phyloP scores from a whole-genome alignment of 768 basidiomycete genomes.

The Serendipita vermifera region DNA sequence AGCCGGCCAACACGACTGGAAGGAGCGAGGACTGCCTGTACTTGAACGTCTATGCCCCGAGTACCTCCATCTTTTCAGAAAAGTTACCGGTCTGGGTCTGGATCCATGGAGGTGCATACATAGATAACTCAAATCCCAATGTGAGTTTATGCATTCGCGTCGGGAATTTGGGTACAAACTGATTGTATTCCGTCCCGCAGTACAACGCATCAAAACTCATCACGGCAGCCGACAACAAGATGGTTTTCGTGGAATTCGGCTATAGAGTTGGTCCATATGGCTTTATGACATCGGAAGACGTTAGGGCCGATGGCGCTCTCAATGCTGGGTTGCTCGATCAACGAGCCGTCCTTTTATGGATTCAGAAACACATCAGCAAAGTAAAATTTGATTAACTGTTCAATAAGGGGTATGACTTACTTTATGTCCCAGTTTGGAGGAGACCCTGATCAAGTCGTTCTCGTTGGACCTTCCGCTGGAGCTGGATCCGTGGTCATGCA shows the following conservation, averaged over 20 bases:
- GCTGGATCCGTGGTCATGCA: slow-evolving; percentile 15
- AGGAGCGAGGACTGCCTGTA: slow-evolving; percentile 16
- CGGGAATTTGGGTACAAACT: background rate
- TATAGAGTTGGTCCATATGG: slow-evolving; percentile 14
- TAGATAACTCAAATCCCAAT: slow-evolving; percentile 11
- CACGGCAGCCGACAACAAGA: slow-evolving; percentile 12
- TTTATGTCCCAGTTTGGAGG: slow-evolving; percentile 16
- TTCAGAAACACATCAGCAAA: no score
- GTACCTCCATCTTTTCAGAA: slow-evolving; percentile 7
- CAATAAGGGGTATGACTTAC: no score
- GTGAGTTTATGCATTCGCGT: background rate
- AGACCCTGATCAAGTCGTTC: slow-evolving; percentile 15
- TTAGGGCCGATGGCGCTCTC: no score
- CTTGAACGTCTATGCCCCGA: slow-evolving; percentile 15
- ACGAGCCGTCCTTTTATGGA: no score
- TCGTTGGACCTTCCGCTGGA: slow-evolving; percentile 14
- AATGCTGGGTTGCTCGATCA: no score
- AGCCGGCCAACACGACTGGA: no score
- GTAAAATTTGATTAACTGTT: no score
- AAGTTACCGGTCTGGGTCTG: slow-evolving; percentile 16
- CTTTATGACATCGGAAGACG: no score
- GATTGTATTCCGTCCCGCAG: background rate
- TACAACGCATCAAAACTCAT: slow-evolving; percentile 14
- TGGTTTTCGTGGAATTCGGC: slow-evolving; percentile 14
- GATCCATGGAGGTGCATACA: slow-evolving; percentile 16